Percentiles rank a stretch among this genome's conserved stretches.
Conservation (phyloP, 176 grass and related monocot species). For the Rhynchospora tenuis region DNA sequence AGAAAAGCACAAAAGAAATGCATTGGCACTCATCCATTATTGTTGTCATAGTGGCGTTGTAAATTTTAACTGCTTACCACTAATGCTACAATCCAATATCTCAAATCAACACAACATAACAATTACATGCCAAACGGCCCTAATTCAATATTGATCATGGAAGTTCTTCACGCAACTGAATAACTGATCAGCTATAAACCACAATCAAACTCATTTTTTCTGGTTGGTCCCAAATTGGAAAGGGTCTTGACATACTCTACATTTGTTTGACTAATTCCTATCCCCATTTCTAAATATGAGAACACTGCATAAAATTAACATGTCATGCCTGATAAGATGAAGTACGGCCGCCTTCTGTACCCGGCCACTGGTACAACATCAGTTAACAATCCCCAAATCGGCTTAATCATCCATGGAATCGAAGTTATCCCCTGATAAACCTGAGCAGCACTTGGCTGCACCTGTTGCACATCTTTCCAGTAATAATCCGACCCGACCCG, state of each 20-base stretch:
- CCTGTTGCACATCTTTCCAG: slow-evolving; percentile 93
- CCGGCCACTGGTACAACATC: slow-evolving; percentile 84
- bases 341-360: slow-evolving; percentile 73
- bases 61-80: not conserved
- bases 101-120: not conserved
- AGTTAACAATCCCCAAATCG: slow-evolving; percentile 78
- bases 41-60: not conserved
- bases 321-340: slow-evolving; percentile 60
- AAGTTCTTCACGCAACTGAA: not conserved
- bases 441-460: slow-evolving; percentile 83
- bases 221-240: not conserved
- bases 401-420: slow-evolving; percentile 90
- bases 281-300: not conserved
- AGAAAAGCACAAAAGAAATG: not conserved
- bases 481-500: slow-evolving; percentile 87
- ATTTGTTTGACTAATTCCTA: not conserved
- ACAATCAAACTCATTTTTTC: not conserved
- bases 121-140: not conserved
- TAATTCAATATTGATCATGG: not conserved
- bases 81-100: not conserved
- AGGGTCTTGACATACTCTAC: not conserved
- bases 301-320: not conserved
- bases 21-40: not conserved
- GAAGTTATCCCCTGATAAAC: slow-evolving; percentile 73
- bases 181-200: not conserved